A percentile compares a stretch with the other conserved stretches of the same genome.
Evolutionary conservation across 441 rosid species (phyloP).

Genomic region (Populus hybrid): DNA sequence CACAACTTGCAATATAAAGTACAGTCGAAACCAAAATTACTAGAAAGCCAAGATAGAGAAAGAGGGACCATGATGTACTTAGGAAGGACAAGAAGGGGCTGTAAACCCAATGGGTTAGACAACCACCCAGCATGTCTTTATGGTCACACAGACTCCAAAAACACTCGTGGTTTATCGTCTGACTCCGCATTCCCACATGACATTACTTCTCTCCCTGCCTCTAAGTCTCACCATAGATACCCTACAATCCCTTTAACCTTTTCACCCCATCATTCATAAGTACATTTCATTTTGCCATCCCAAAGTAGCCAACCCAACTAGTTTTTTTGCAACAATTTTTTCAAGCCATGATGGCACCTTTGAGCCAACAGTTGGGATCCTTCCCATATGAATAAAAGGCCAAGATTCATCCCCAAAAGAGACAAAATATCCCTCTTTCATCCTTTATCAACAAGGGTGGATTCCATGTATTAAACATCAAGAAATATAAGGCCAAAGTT

Average conservation of each 20-base stretch:
- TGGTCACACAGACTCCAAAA: constrained; percentile 40
- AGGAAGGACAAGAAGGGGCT: constrained; percentile 26
- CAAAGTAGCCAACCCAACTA: too few relatives aligned
- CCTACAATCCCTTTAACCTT: constrained; percentile 15
- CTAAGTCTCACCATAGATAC: constrained; percentile 36
- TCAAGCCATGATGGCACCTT: too few relatives aligned
- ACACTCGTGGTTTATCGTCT: constrained; percentile 38
- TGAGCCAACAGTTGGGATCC: too few relatives aligned
- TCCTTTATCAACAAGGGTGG: too few relatives aligned
- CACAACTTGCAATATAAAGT: background rate
- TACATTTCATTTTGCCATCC: too few relatives aligned
- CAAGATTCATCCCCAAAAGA: too few relatives aligned
- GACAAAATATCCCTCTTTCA: too few relatives aligned
- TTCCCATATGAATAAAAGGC: too few relatives aligned
- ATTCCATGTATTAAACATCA: too few relatives aligned
- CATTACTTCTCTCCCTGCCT: constrained; percentile 24
- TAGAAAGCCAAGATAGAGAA: background rate
- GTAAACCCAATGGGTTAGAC: constrained; percentile 26
- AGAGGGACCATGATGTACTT: constrained; percentile 34
- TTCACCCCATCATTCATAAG: background rate
- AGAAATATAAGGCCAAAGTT: too few relatives aligned
- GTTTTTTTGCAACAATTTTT: too few relatives aligned
- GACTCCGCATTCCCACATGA: constrained; percentile 34
- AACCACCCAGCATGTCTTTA: constrained; percentile 31
- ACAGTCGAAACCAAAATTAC: background rate